Conservation (phyloP, 108 stramenopile genomes). For the Fragilaria radians region DNA sequence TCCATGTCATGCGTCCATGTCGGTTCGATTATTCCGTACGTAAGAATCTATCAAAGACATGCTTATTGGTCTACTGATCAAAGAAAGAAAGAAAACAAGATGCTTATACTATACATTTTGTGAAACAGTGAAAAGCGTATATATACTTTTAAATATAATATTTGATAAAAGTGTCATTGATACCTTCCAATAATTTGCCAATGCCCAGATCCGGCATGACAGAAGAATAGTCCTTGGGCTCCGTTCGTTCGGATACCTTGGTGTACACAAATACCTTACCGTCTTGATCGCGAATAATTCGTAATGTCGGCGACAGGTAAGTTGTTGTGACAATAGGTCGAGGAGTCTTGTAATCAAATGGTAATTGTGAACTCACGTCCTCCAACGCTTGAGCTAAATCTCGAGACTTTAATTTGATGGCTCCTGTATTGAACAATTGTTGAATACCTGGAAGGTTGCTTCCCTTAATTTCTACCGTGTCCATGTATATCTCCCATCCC, state of each 20-base stretch:
- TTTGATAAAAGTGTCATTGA: constrained; percentile 70
- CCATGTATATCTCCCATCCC: constrained; percentile 61
- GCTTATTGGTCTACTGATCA: too few species aligned
- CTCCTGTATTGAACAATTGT: constrained; percentile 46
- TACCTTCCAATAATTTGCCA: constrained; percentile 57
- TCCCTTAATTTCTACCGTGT: constrained; percentile 80
- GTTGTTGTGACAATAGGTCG: constrained; percentile 58
- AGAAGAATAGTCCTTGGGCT: constrained; percentile 53
- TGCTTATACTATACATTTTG: too few species aligned
- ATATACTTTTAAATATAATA: constrained; percentile 42
- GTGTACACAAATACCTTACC: constrained; percentile 70
- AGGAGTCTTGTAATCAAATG: constrained; percentile 49
- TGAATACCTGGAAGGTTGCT: constrained; percentile 66
- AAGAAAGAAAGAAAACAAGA: too few species aligned
- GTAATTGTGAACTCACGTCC: constrained; percentile 16
- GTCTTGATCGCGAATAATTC: constrained; percentile 79
- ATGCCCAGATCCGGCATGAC: constrained; percentile 71
- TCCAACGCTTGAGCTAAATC: constrained; percentile 55
- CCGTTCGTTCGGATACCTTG: constrained; percentile 35
- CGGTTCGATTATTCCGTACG: constrained; percentile 66
- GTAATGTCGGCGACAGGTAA: constrained; percentile 41
- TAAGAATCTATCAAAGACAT: constrained; percentile 4
- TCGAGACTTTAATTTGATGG: constrained; percentile 45
- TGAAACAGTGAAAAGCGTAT: not conserved
- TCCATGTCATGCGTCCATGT: constrained; percentile 64